Base-by-base conservation (phyloP, 1,139 yeast genomes). In the Zygoascus hellenicus region DNA sequence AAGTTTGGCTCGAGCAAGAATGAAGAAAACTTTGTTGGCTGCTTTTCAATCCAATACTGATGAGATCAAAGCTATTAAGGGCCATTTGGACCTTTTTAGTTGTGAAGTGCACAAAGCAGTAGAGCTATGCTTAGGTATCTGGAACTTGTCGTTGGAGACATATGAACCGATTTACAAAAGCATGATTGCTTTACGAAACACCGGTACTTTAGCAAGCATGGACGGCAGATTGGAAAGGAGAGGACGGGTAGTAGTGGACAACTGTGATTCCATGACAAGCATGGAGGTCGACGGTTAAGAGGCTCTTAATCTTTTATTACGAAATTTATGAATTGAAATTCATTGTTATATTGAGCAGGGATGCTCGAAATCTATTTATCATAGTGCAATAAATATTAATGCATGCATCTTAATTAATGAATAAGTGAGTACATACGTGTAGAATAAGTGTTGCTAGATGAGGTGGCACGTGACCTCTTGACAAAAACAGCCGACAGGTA, bases 161-260 rank as follows among this genome's bases (percentile, higher is more conserved):
- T 58, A 58, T 38, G 47, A 51, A 47, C 61, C 60, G 0, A 46
- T 58, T 9, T 58, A 57, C 42, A 54, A 55, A 28, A 46, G 53
- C 5, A 22, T 57, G 29, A 32, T 51, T 9, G 16, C 28, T 22
- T 17, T 42, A 15, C 19, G 28, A 26, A 36, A 36, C 26, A 22
- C 26, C 4, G 26, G 26, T 22, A 22, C 6, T 22, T 7, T 22
- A 5, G 26, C 26, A 7, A 22, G 7, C 26, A 22, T 22, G 26
- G 26, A 22, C 26, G 7, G 26, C 26, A 22, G 7, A 7, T 7
- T 22, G 4, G 26, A 7, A 22, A 22, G 7, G 26, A 7, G 7
- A 7, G 26, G 26, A n/a, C n/a, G n/a, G 26, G 26, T 7, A 22
- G 26, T 22, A 22, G 26, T 22, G 4, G 26, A 22, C 7, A 7